These are phyloP conservation scores for Dictyostelium gargantuum DNA, from an alignment of 208 protist genomes.

Conservation along the genomic window DNA sequence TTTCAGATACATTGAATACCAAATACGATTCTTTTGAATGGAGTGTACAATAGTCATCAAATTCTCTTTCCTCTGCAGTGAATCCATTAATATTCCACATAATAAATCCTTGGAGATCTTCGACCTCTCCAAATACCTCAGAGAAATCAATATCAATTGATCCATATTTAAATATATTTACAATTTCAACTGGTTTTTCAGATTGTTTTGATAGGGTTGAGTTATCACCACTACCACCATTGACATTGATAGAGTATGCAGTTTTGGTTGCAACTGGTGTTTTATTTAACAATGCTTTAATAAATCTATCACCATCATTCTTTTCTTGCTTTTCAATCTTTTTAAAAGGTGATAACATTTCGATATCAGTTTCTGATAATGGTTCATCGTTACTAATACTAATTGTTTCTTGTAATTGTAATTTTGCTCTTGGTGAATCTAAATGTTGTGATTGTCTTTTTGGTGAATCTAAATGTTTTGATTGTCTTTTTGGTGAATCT, in stretches of 20 bases:
- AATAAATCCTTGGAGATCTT: conserved; percentile 32
- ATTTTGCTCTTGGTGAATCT: background rate
- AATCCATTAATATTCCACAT: conserved; percentile 38
- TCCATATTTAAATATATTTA: conserved; percentile 60
- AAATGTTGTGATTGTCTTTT: background rate
- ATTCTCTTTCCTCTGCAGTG: conserved; percentile 26
- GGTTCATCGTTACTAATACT: background rate
- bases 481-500: background rate
- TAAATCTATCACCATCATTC: conserved; percentile 37
- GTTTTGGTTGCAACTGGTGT: background rate
- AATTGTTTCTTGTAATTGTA: background rate
- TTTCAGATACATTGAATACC: background rate
- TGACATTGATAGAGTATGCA: background rate
- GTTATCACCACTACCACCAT: background rate
- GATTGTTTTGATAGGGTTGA: background rate
- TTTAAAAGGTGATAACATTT: background rate
- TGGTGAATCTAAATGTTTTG: background rate
- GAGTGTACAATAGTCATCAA: conserved; percentile 18
- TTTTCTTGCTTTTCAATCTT: background rate
- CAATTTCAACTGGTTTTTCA: background rate
- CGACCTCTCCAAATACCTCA: conserved; percentile 15
- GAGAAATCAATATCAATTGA: conserved; percentile 41
- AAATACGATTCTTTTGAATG: conserved; percentile 41
- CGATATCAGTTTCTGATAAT: background rate
- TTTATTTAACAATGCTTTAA: conserved; percentile 42